Percentiles rank a stretch among this genome's conserved stretches.
Conservation (phyloP, 768 basidiomycete species). For the Tulasnella sp. region DNA sequence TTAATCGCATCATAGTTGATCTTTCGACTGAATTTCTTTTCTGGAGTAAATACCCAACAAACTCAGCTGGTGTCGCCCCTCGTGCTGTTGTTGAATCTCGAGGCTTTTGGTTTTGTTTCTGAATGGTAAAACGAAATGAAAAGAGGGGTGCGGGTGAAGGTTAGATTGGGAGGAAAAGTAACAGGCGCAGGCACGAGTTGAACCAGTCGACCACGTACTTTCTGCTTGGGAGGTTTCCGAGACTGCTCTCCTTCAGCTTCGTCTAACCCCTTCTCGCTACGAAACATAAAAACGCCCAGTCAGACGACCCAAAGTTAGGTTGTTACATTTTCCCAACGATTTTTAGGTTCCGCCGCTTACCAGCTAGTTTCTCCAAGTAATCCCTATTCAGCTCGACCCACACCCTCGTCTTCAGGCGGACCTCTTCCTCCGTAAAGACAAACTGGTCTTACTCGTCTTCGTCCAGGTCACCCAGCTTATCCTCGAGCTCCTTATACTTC, state of each 20-base stretch:
- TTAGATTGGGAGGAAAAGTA: slow-evolving; percentile 5
- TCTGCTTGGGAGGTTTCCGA: slow-evolving; percentile 42
- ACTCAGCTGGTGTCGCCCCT: slow-evolving; percentile 66
- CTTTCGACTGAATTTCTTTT: slow-evolving; percentile 79
- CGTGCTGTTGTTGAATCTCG: slow-evolving; percentile 65
- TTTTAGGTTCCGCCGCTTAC: too few species aligned
- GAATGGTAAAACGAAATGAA: too few species aligned
- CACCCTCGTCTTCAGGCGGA: slow-evolving; percentile 76
- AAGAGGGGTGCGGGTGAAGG: slow-evolving; percentile 7
- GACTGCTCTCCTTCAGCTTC: slow-evolving; percentile 32
- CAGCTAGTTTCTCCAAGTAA: slow-evolving; percentile 80
- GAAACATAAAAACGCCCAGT: slow-evolving; percentile 15
- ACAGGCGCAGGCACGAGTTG: slow-evolving; percentile 37
- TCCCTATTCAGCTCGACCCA: slow-evolving; percentile 94
- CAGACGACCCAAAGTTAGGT: neutral
- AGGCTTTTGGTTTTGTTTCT: slow-evolving; percentile 71
- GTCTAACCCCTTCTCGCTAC: slow-evolving; percentile 65
- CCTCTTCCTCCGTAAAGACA: slow-evolving; percentile 73
- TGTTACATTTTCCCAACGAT: too few species aligned
- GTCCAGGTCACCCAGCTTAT: slow-evolving; percentile 42
- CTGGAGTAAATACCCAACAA: slow-evolving; percentile 68
- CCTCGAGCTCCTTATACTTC: slow-evolving; percentile 21
- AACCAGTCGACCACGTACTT: slow-evolving; percentile 35
- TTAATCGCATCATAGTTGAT: slow-evolving; percentile 91
- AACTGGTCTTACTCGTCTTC: slow-evolving; percentile 76